Percentiles rank a stretch among this genome's conserved stretches.
phyloP scores from a whole-genome alignment of 2,329 filamentous ascomycete genomes.

The Penicillium sp. region DNA sequence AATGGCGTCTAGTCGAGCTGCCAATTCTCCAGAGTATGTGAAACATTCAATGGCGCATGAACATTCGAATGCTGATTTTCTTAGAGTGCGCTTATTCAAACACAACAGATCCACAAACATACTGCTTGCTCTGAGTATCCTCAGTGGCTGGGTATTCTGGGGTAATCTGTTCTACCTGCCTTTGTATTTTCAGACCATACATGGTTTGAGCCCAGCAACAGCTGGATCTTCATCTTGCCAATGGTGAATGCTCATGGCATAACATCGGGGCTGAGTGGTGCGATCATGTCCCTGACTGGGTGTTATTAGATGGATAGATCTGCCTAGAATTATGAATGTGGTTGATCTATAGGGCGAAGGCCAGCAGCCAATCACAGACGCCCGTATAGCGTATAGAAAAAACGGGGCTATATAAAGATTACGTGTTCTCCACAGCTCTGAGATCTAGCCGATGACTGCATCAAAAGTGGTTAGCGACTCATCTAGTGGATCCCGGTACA shows the following conservation, averaged over 20 bases:
- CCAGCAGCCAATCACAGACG: too few species aligned
- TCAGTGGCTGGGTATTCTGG: constrained; percentile 1
- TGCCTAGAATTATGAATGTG: too few species aligned
- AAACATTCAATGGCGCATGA: not conserved
- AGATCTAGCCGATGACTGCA: too few species aligned
- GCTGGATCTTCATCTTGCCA: not conserved
- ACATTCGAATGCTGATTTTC: not conserved
- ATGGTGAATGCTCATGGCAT: not conserved
- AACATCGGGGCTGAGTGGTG: not conserved
- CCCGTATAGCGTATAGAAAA: too few species aligned
- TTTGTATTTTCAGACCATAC: not conserved
- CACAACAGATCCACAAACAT: not conserved
- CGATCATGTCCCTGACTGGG: not conserved
- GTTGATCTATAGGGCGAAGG: too few species aligned
- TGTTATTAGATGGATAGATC: not conserved
- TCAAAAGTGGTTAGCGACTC: too few species aligned
- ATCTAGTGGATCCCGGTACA: too few species aligned
- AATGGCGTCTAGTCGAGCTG: not conserved
- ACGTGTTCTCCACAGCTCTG: too few species aligned
- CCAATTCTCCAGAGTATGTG: not conserved
- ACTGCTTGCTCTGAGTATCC: not conserved
- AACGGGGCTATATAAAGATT: too few species aligned
- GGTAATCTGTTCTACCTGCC: constrained; percentile 2
- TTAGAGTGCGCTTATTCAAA: not conserved
- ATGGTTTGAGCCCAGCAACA: not conserved